phyloP scores from a whole-genome alignment of 2,329 filamentous ascomycete species.

The Orbilia blumenaviensis region DNA sequence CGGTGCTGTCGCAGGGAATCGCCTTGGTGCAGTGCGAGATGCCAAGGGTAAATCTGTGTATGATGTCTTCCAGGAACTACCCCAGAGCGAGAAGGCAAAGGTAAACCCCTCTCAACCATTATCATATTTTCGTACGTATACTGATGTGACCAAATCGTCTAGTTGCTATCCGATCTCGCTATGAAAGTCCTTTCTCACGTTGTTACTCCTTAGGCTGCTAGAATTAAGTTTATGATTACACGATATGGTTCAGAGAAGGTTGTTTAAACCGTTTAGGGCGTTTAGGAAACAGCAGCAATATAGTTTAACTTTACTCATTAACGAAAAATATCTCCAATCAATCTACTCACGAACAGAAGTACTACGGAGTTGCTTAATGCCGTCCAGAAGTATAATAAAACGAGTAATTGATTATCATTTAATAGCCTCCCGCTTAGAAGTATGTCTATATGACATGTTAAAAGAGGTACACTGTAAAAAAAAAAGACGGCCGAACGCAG shows the following conservation, averaged over 20 bases:
- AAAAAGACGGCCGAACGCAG: background rate
- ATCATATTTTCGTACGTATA: conserved; percentile 11
- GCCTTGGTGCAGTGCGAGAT: conserved; percentile 88
- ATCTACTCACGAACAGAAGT: too few species aligned
- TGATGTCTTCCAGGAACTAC: conserved; percentile 84
- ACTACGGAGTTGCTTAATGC: too few species aligned
- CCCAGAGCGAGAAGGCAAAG: conserved; percentile 80
- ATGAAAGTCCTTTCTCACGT: conserved; percentile 57
- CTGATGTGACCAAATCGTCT: conserved; percentile 17
- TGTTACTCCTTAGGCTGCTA: conserved; percentile 23
- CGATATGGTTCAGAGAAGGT: background rate
- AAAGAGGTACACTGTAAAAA: background rate
- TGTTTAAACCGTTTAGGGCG: background rate
- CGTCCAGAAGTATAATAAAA: too few species aligned
- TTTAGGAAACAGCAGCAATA: background rate
- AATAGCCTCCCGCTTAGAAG: background rate
- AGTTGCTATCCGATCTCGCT: conserved; percentile 57
- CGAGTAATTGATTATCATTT: background rate
- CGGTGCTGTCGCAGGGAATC: conserved; percentile 89
- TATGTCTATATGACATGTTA: conserved; percentile 1
- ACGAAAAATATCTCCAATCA: too few species aligned
- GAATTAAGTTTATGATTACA: background rate
- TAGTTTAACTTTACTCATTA: too few species aligned
- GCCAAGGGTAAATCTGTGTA: conserved; percentile 95
- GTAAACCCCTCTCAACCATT: conserved; percentile 62